A percentile compares a stretch with the other conserved stretches of the same genome.
Conservation (phyloP, 73 alveolate genomes). For the Paramecium primaurelia region DNA sequence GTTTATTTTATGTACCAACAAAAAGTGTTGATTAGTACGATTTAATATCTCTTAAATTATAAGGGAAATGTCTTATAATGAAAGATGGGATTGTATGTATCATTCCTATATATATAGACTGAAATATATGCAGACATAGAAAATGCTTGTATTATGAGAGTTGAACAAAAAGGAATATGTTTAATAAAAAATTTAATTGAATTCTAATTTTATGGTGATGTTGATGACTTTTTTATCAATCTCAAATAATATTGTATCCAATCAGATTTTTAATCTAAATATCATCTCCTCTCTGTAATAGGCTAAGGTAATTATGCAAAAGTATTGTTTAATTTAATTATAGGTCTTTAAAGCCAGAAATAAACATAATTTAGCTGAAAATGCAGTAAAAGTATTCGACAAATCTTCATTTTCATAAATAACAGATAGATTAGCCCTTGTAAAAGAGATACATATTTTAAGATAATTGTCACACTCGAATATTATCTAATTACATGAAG, state of each 20-base stretch:
- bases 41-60: background rate
- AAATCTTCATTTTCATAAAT: background rate
- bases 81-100: background rate
- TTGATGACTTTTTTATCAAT: background rate
- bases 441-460: constrained; percentile 74
- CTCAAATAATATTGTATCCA: background rate
- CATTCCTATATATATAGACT: background rate
- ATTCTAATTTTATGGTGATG: background rate
- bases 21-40: background rate
- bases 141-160: background rate
- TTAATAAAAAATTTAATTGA: background rate
- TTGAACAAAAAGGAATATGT: background rate
- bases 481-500: constrained; percentile 71
- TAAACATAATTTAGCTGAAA: background rate
- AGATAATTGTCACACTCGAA: constrained; percentile 75
- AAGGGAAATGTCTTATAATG: background rate
- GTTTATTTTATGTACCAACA: background rate
- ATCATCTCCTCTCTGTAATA: background rate
- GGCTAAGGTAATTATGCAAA: constrained; percentile 6
- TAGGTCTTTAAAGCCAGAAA: background rate
- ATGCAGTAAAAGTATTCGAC: constrained; percentile 44
- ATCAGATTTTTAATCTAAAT: background rate
- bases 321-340: background rate
- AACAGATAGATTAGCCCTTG: constrained; percentile 59
- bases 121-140: background rate